Base-by-base conservation (phyloP, 805 yeast genomes). In the Candida maltosa region DNA sequence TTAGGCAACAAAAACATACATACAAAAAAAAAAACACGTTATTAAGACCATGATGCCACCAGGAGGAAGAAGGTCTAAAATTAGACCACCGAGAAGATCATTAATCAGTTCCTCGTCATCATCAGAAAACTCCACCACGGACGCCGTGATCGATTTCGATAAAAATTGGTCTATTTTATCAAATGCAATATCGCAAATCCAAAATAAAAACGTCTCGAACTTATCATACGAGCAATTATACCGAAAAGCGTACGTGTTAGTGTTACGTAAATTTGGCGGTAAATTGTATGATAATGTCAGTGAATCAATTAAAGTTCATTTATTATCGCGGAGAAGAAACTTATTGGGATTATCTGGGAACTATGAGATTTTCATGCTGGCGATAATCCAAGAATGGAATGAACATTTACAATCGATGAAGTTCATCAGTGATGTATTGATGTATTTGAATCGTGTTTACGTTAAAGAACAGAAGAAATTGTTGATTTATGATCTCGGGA, bases 401-500 rank as follows among this genome's bases (percentile, higher is more conserved):
- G 86, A 80, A 31, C 91, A 84, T 52, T 56, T 80, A 25, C 69
- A 79, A 26, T 71, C 83, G 32, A 83, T 86, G 81, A 71, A 85
- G 43, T 77, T 86, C 72, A 75, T 87, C 29, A 75, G 89, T 47
- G 95, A 89, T 55, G 85, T 88, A 3, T 62, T 87, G 52, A 81
- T 88, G 84, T 88, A 88, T 51, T 58, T 89, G 52, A 95, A 88
- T 52, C 72, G 95, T 29, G 95, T 86, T 0, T 87, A 84, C 47
- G 84, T 88, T 18, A 80, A 77, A 45, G 89, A 83, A 44, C 65
- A 69, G 37, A 80, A 76, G 46, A 61, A 77, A 33, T 77, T 83
- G 4, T 62, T 80, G 38, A 69, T 83, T 2, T 82, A 80, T 50
- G 96, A 88, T 51, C 68, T 80, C 31, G 94, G 95, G 0, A 65